phyloP scores from a whole-genome alignment of 371 early-diverging fungal species.

The Rhizopus delemar region DNA sequence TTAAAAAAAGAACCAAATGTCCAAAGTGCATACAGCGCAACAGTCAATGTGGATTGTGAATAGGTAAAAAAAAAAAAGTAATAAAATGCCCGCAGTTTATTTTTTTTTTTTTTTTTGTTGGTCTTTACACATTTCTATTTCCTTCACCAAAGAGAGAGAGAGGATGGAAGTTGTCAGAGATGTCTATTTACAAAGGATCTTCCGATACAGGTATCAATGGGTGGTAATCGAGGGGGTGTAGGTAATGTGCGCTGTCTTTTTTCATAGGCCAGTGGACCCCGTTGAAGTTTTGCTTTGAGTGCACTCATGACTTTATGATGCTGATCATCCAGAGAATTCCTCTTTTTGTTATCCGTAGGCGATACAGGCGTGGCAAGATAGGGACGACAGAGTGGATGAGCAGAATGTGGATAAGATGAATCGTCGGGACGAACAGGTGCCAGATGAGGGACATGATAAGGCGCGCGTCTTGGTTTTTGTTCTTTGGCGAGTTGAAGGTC shows the following conservation, averaged over 20 bases:
- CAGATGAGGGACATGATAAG: conserved; percentile 4
- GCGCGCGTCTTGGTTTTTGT: conserved; percentile 10
- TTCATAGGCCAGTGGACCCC: background rate
- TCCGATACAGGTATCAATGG: conserved; percentile 26
- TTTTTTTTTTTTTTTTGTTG: too few species aligned
- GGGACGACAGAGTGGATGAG: conserved; percentile 42
- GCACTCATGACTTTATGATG: conserved; percentile 50
- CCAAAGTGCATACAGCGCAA: too few species aligned
- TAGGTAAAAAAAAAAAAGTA: too few species aligned
- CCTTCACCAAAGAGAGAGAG: too few species aligned
- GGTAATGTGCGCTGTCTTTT: conserved; percentile 24
- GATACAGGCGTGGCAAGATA: conserved; percentile 13
- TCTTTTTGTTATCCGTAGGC: background rate
- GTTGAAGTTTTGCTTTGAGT: conserved; percentile 45
- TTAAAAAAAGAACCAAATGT: too few species aligned
- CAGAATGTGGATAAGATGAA: conserved; percentile 36
- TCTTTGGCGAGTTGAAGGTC: conserved; percentile 41
- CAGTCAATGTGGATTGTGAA: too few species aligned
- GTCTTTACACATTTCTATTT: too few species aligned
- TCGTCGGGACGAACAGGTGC: conserved; percentile 25
- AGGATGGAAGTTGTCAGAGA: background rate
- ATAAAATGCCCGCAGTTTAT: too few species aligned
- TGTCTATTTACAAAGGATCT: conserved; percentile 24
- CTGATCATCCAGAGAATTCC: conserved; percentile 13
- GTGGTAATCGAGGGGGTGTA: conserved; percentile 34